Percentiles rank a stretch among this genome's conserved stretches.
These are phyloP conservation scores for Niebla homalea DNA, from an alignment of 495 filamentous ascomycete species.

Conservation along the genomic window DNA sequence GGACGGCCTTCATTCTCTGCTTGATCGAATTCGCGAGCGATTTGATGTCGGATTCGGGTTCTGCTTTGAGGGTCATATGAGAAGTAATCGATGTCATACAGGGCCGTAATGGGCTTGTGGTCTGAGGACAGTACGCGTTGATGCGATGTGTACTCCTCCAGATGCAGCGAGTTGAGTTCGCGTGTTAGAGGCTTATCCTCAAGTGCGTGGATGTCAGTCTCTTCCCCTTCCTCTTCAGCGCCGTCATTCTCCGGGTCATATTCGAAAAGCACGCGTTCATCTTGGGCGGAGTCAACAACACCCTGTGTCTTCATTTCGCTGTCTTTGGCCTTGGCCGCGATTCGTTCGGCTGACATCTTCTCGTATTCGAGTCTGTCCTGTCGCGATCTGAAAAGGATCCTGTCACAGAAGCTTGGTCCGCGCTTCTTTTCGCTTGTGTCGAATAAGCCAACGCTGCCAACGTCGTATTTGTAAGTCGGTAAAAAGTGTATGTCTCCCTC, in stretches of 20 bases:
- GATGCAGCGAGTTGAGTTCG: slow-evolving; percentile 46
- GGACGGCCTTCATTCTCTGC: slow-evolving; percentile 88
- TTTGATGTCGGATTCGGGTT: slow-evolving; percentile 69
- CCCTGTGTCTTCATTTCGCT: slow-evolving; percentile 74
- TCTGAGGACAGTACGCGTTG: slow-evolving; percentile 85
- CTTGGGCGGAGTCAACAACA: slow-evolving; percentile 52
- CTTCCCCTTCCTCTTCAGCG: slow-evolving; percentile 51
- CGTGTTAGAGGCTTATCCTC: slow-evolving; percentile 36
- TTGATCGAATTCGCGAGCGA: slow-evolving; percentile 76
- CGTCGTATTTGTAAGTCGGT: slow-evolving; percentile 92
- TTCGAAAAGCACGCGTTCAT: slow-evolving; percentile 78
- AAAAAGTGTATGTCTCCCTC: slow-evolving; percentile 83
- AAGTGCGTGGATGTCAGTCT: slow-evolving; percentile 22
- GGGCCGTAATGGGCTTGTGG: slow-evolving; percentile 78
- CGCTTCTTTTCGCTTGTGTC: slow-evolving; percentile 90
- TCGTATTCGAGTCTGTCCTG: slow-evolving; percentile 59
- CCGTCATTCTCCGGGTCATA: slow-evolving; percentile 58
- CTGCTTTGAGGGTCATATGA: slow-evolving; percentile 74
- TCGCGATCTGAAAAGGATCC: slow-evolving; percentile 76
- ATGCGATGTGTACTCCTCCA: slow-evolving; percentile 74
- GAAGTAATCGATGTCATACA: slow-evolving; percentile 72
- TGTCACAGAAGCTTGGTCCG: slow-evolving; percentile 93
- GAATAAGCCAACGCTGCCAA: slow-evolving; percentile 84
- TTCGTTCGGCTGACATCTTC: slow-evolving; percentile 47
- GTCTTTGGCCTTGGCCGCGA: slow-evolving; percentile 56